These are phyloP conservation scores for Scedosporium minutisporum DNA, from an alignment of 2,329 filamentous ascomycete species.

Conservation along the genomic window DNA sequence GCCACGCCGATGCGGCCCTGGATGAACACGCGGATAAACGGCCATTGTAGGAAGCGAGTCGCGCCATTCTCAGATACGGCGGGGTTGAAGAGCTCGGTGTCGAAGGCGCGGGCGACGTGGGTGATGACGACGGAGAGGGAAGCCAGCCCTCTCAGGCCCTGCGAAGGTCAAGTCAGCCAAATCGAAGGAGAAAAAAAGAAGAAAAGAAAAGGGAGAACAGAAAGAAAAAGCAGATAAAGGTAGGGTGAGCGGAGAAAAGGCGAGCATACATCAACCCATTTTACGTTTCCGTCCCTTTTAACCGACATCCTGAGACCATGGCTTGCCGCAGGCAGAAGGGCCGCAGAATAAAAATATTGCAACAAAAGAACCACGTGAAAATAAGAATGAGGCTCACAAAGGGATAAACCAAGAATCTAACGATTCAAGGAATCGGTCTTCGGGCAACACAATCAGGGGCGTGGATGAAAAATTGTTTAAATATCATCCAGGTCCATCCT, in stretches of 20 bases:
- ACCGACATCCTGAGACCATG: constrained; percentile 23
- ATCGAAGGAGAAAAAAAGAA: too few relatives aligned
- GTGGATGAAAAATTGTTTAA: too few relatives aligned
- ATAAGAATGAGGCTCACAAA: too few relatives aligned
- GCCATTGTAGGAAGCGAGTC: constrained; percentile 44
- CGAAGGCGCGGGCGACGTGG: constrained; percentile 42
- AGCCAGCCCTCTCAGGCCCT: constrained; percentile 48
- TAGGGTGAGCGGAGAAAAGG: too few relatives aligned
- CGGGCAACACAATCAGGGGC: too few relatives aligned
- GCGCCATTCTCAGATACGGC: constrained; percentile 29
- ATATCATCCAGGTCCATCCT: too few relatives aligned
- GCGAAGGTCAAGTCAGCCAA: not conserved
- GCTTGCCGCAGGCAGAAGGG: too few relatives aligned
- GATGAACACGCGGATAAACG: constrained; percentile 47
- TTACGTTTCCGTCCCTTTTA: constrained; percentile 39
- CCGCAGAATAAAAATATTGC: too few relatives aligned
- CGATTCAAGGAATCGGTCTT: too few relatives aligned
- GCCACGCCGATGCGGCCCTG: constrained; percentile 58
- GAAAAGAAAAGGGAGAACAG: constrained; percentile 1
- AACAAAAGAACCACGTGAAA: too few relatives aligned
- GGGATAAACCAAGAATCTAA: too few relatives aligned
- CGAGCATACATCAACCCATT: constrained; percentile 48
- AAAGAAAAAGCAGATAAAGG: constrained; percentile 10
- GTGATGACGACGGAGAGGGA: constrained; percentile 44
- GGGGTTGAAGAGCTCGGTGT: constrained; percentile 38